Evolutionary conservation across 75 land plant genomes (phyloP).

Genomic region (Cupressus sempervirens): DNA sequence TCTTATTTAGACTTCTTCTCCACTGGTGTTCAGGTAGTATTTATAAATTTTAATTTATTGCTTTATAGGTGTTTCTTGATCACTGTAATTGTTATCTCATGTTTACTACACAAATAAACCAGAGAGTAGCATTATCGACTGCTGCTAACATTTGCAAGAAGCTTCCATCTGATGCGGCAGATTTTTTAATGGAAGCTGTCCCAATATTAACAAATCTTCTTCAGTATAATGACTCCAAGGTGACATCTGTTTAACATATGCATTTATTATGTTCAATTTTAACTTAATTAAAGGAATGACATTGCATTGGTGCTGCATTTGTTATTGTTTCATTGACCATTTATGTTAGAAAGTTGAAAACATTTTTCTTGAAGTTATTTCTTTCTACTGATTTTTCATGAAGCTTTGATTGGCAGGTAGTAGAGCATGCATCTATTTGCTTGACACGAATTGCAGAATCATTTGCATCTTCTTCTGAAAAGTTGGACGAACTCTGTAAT

Average conservation of each 20-base stretch:
- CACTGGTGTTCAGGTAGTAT: slow-evolving; percentile 57
- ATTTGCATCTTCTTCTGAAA: slow-evolving; percentile 41
- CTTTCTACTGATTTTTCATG: background rate
- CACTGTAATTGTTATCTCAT: background rate
- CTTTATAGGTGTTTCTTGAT: background rate
- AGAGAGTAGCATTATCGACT: slow-evolving; percentile 75
- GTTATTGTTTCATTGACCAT: background rate
- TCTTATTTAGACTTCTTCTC: slow-evolving; percentile 70
- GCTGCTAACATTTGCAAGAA: slow-evolving; percentile 75
- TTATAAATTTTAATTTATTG: slow-evolving; percentile 5
- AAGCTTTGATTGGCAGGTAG: slow-evolving; percentile 37
- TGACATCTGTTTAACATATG: slow-evolving; percentile 2
- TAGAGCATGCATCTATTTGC: slow-evolving; percentile 53
- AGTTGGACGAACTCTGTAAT: slow-evolving; percentile 60
- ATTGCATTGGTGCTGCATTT: background rate
- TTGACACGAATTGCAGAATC: slow-evolving; percentile 52
- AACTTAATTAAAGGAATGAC: background rate
- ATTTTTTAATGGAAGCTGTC: slow-evolving; percentile 52
- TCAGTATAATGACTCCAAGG: slow-evolving; percentile 66
- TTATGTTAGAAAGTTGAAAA: background rate
- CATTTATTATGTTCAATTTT: background rate
- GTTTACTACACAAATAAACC: background rate
- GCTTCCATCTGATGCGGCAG: slow-evolving; percentile 45
- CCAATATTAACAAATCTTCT: slow-evolving; percentile 66
- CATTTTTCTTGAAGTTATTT: background rate